Evolutionary conservation across 495 filamentous ascomycete species (phyloP).

Genomic region (Xylaria scruposa): DNA sequence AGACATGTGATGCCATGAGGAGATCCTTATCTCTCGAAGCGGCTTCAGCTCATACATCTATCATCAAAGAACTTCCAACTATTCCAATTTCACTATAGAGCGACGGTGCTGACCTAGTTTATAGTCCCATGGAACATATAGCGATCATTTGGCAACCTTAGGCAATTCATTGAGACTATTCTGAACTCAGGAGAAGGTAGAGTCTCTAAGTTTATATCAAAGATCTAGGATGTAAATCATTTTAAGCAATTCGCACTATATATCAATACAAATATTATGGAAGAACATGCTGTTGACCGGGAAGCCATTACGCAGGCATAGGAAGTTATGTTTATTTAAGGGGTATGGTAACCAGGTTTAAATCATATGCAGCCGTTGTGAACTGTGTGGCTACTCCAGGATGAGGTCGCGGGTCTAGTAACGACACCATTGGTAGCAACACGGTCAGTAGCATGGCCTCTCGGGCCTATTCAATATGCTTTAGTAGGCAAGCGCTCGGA

Average conservation of each 20-base stretch:
- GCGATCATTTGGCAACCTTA: not conserved
- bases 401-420: conserved; percentile 9
- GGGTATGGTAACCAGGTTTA: conserved; percentile 4
- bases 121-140: not conserved
- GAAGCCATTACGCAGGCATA: not conserved
- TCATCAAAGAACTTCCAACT: not conserved
- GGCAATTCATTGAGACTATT: not conserved
- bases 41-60: conserved; percentile 11
- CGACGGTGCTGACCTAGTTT: not conserved
- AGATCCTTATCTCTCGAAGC: conserved; percentile 4
- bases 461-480: not conserved
- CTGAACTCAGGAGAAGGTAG: not conserved
- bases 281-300: not conserved
- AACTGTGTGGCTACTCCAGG: conserved; percentile 2
- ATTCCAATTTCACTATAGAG: not conserved
- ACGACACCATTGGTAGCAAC: conserved; percentile 16
- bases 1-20: conserved; percentile 8
- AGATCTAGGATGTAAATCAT: not conserved
- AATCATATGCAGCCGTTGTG: conserved; percentile 19
- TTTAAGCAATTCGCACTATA: not conserved
- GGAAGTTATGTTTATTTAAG: conserved; percentile 10
- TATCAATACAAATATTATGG: not conserved
- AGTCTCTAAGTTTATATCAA: not conserved
- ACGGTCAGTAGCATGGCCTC: not conserved
- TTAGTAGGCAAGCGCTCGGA: not conserved